These are phyloP conservation scores for Aspergillus awamori DNA, from an alignment of 2,329 filamentous ascomycete species.

Conservation along the genomic window DNA sequence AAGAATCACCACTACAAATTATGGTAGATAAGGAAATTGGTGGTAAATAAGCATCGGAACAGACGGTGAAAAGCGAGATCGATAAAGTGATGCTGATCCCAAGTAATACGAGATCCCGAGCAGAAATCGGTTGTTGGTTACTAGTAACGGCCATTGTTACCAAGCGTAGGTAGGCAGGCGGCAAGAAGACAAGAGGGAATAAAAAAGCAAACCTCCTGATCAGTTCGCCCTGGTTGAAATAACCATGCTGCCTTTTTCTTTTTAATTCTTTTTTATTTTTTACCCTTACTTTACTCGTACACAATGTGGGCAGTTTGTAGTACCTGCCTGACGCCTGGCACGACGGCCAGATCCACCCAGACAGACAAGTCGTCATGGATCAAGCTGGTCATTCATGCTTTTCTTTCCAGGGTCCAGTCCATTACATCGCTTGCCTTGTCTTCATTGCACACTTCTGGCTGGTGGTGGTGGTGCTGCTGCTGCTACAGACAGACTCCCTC, in stretches of 20 bases:
- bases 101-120: slow-evolving; percentile 10
- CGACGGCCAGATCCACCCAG: no score
- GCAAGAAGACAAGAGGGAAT: background rate
- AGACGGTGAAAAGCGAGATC: background rate
- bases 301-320: no score
- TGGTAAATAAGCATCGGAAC: slow-evolving; percentile 2
- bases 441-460: background rate
- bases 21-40: background rate
- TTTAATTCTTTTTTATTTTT: no score
- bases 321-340: no score
- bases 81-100: slow-evolving; percentile 11
- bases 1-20: background rate
- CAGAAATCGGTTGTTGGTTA: background rate
- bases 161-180: no score
- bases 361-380: background rate
- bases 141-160: no score
- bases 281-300: no score
- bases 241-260: background rate
- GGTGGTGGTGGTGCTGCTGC: no score
- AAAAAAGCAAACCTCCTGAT: background rate
- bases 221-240: background rate
- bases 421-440: background rate
- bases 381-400: background rate
- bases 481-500: background rate
- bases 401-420: background rate